A percentile compares a stretch with the other conserved stretches of the same genome.
These are phyloP conservation scores for Orobanche coerulescens DNA, from an alignment of 257 asterid genomes.

Conservation along the genomic window DNA sequence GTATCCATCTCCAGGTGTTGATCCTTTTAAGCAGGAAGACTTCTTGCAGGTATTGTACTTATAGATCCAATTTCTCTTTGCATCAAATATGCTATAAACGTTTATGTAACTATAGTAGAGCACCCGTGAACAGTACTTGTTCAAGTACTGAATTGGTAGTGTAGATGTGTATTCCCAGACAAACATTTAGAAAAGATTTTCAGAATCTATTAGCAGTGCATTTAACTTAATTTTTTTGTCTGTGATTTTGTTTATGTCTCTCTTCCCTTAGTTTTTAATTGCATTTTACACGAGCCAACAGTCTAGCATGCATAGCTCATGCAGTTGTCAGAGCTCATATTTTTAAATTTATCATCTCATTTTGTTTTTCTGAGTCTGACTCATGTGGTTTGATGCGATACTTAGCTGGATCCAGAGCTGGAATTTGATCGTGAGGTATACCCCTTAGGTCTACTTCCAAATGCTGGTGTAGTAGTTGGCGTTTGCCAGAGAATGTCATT, in stretches of 20 bases:
- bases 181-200: neutral
- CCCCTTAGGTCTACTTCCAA: constrained; percentile 98
- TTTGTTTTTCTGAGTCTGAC: constrained; percentile 22
- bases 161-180: neutral
- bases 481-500: constrained; percentile 98
- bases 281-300: constrained; percentile 6
- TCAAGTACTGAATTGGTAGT: constrained; percentile 21
- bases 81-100: constrained; percentile 6
- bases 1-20: constrained; percentile 96
- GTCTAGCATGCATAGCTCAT: constrained; percentile 3
- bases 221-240: neutral
- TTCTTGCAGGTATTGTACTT: constrained; percentile 75
- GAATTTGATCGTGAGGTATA: constrained; percentile 99
- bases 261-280: constrained; percentile 12
- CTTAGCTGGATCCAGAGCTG: constrained; percentile 96
- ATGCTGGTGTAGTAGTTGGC: constrained; percentile 97
- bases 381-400: constrained; percentile 29
- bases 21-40: constrained; percentile 94
- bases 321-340: constrained; percentile 2
- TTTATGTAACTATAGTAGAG: constrained; percentile 10
- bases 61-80: constrained; percentile 11
- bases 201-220: constrained; percentile 4
- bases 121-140: neutral
- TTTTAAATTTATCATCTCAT: constrained; percentile 16
- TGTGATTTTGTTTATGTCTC: neutral